A percentile compares a stretch with the other conserved stretches of the same genome.
Evolutionary conservation across 352 stramenopile genomes (phyloP).

Genomic region (Pythium sukuiense): DNA sequence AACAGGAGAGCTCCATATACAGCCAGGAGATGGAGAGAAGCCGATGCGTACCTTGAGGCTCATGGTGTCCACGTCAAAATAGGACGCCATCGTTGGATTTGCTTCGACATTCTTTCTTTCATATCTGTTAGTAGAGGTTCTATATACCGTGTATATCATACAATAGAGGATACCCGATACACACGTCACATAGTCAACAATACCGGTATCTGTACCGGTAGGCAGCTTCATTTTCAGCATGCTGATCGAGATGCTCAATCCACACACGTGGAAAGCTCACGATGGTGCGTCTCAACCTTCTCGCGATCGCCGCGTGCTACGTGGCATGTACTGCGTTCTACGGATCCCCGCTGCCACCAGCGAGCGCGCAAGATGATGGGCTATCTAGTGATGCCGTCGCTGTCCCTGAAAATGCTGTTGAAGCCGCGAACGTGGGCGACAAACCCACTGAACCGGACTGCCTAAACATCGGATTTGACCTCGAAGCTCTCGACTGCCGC

Average conservation of each 20-base stretch:
- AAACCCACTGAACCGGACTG: constrained; percentile 30
- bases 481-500: constrained; percentile 55
- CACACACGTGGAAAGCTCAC: constrained; percentile 17
- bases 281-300: constrained; percentile 16
- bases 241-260: background rate
- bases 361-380: constrained; percentile 6
- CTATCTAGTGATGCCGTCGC: constrained; percentile 5
- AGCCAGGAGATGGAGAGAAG: background rate
- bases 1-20: background rate
- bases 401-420: constrained; percentile 7
- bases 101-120: constrained; percentile 20
- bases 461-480: constrained; percentile 50
- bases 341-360: background rate
- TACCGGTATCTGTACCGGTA: constrained; percentile 14
- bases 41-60: constrained; percentile 22
- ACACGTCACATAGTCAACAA: constrained; percentile 17
- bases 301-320: constrained; percentile 14
- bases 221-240: background rate
- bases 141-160: background rate
- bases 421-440: background rate
- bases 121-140: constrained; percentile 9
- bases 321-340: constrained; percentile 10
- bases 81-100: background rate
- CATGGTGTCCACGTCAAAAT: constrained; percentile 9
- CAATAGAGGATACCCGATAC: background rate